Percentiles rank a stretch among this genome's conserved stretches.
Evolutionary conservation across 371 early-diverging fungal genomes (phyloP).

Genomic region (Rhizopus delemar): DNA sequence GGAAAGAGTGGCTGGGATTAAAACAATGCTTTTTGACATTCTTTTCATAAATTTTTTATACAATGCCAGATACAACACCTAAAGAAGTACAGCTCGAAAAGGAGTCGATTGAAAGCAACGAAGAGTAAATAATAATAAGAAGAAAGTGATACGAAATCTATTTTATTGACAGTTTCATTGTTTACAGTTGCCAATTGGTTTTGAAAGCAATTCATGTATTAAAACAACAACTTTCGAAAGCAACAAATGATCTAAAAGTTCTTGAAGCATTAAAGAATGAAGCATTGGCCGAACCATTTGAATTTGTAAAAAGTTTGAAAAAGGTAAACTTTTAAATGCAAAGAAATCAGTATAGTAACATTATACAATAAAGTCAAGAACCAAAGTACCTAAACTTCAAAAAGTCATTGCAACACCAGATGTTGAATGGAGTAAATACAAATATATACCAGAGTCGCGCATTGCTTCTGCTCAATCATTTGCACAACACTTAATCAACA

Average conservation of each 20-base stretch:
- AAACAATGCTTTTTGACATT: not conserved
- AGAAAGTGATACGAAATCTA: not conserved
- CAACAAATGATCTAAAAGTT: slow-evolving; percentile 44
- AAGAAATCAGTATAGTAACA: not conserved
- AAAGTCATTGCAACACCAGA: slow-evolving; percentile 40
- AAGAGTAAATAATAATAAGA: slow-evolving; percentile 33
- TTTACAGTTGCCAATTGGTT: slow-evolving; percentile 38
- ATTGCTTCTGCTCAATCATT: slow-evolving; percentile 25
- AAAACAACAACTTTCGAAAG: slow-evolving; percentile 48
- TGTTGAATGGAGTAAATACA: slow-evolving; percentile 49
- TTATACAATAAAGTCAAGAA: slow-evolving; percentile 21
- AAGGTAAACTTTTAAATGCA: slow-evolving; percentile 33
- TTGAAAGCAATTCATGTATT: slow-evolving; percentile 37
- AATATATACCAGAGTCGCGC: slow-evolving; percentile 42
- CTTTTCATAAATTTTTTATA: not conserved
- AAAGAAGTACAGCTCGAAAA: slow-evolving; percentile 2
- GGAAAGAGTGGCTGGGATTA: not conserved
- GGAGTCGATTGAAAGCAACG: slow-evolving; percentile 27
- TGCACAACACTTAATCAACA: slow-evolving; percentile 19
- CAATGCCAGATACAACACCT: slow-evolving; percentile 17
- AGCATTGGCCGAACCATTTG: slow-evolving; percentile 52
- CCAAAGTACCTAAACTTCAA: slow-evolving; percentile 40
- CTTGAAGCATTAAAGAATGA: slow-evolving; percentile 47
- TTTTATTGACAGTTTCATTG: not conserved
- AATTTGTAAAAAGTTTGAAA: slow-evolving; percentile 49